Base-by-base conservation (phyloP, 1,284 basidiomycete species). In the Malassezia cuniculi region DNA sequence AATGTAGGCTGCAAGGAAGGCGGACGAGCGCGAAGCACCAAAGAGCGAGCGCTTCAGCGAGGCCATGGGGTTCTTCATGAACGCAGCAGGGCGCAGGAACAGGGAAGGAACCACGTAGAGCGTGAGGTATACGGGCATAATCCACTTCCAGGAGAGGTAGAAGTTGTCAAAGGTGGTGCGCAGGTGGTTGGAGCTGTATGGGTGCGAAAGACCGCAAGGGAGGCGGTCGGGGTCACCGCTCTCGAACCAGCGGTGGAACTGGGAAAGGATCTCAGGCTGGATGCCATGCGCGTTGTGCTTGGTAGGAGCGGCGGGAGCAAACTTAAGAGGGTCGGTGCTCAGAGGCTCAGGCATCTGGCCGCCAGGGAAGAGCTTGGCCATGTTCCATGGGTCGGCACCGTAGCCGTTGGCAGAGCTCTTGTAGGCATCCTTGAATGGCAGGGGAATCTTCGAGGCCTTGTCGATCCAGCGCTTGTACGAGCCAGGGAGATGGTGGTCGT, bases 1-100 rank as follows among this genome's bases (percentile, higher is more conserved):
- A 27, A 95, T 79, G 54, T 90, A 90, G 5, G 77, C 71, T 2
- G 82, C 83, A 17, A 95, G 70, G 73, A 95, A 97, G 0, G 85
- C 79, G 1, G 82, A 85, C 54, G 84, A 89, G 34, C 87, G 74
- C 45, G 79, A 68, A 8, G 85, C 86, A 7, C 86, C 86, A 58
- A 76, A 69, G 0, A 75, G 70, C 0, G 81, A 78, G 39, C 75
- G 76, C 19, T 50, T 18, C 18, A 55, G 40, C 3, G 50, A 45
- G 4, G 33, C 42, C 22, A 49, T 18, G 5, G 63, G 63, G 24
- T 54, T 27, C 36, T 59, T 58, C 39, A 60, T 36, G 48, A 66
- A 58, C 15, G 46, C 41, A 35, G 53, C 53, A 5, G 60, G 57
- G 10, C 63, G 60, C 34, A 66, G 39, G 47, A 66, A 66, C 36